These are phyloP conservation scores for Aspergillus novoparasiticus DNA, from an alignment of 2,329 filamentous ascomycete species.

Conservation along the genomic window DNA sequence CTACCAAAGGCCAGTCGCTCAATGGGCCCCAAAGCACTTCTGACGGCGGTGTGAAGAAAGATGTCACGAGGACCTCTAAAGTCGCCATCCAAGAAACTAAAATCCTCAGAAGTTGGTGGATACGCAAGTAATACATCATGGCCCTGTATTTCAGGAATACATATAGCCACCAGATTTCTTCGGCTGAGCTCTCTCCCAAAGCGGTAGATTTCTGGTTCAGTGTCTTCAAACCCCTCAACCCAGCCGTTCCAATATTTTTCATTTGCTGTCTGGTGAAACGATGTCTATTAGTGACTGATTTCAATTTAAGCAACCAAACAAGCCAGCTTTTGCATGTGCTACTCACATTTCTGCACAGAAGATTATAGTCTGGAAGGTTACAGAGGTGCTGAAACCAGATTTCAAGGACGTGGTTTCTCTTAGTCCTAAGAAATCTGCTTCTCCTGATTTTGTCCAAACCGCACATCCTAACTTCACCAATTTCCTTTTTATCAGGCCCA, in stretches of 20 bases:
- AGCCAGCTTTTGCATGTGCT: background rate
- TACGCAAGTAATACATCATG: constrained; percentile 33
- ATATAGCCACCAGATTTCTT: constrained; percentile 34
- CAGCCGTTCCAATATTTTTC: constrained; percentile 31
- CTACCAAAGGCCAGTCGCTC: background rate
- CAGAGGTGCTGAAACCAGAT: constrained; percentile 39
- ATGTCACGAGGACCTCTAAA: constrained; percentile 2
- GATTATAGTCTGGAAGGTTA: constrained; percentile 29
- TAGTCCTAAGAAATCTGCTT: constrained; percentile 23
- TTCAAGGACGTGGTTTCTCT: constrained; percentile 18
- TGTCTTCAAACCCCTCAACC: constrained; percentile 39
- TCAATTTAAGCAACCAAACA: background rate
- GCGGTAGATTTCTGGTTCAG: constrained; percentile 26
- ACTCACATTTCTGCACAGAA: constrained; percentile 32
- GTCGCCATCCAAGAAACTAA: constrained; percentile 26
- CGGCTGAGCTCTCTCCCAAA: constrained; percentile 31
- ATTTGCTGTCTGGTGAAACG: constrained; percentile 13
- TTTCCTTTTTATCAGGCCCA: constrained; percentile 28
- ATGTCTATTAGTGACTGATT: background rate
- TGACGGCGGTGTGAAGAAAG: constrained; percentile 27
- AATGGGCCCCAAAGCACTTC: constrained; percentile 19
- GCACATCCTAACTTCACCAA: constrained; percentile 36
- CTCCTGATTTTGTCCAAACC: constrained; percentile 21
- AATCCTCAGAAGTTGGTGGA: constrained; percentile 26
- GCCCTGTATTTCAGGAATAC: constrained; percentile 17